Evolutionary conservation across 192 early-diverging fungal species (phyloP).

Genomic region (Piromyces finnis): DNA sequence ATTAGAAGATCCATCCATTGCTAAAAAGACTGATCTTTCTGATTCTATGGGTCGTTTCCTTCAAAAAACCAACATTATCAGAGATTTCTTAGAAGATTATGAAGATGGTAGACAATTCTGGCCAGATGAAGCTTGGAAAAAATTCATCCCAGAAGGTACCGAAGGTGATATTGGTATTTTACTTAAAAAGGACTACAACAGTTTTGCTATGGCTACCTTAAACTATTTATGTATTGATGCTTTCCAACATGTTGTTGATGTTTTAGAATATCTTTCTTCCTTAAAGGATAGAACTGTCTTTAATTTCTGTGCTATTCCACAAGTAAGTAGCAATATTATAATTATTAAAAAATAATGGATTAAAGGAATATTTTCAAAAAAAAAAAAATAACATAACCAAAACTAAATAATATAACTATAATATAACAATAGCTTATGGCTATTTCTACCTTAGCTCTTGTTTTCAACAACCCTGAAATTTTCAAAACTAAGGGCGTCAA

Average conservation of each 20-base stretch:
- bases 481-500: constrained; percentile 64
- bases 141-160: constrained; percentile 33
- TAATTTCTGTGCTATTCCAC: constrained; percentile 95
- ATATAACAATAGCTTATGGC: constrained; percentile 52
- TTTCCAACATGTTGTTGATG: constrained; percentile 64
- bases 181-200: background rate
- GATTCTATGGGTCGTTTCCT: constrained; percentile 96
- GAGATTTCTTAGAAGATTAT: constrained; percentile 85
- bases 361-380: too few species aligned
- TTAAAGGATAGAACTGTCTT: constrained; percentile 68
- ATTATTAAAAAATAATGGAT: background rate
- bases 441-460: constrained; percentile 68
- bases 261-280: constrained; percentile 64
- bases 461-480: constrained; percentile 70
- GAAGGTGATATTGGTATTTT: constrained; percentile 6
- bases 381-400: too few species aligned
- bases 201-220: constrained; percentile 14
- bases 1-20: constrained; percentile 43
- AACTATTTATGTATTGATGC: constrained; percentile 79
- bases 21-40: constrained; percentile 28
- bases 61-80: constrained; percentile 96
- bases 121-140: constrained; percentile 84
- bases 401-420: too few species aligned
- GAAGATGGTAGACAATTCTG: constrained; percentile 82
- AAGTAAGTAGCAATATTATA: constrained; percentile 42